A percentile compares a stretch with the other conserved stretches of the same genome.
Evolutionary conservation across 495 filamentous ascomycete species (phyloP).

Genomic region (Tirmania nivea): DNA sequence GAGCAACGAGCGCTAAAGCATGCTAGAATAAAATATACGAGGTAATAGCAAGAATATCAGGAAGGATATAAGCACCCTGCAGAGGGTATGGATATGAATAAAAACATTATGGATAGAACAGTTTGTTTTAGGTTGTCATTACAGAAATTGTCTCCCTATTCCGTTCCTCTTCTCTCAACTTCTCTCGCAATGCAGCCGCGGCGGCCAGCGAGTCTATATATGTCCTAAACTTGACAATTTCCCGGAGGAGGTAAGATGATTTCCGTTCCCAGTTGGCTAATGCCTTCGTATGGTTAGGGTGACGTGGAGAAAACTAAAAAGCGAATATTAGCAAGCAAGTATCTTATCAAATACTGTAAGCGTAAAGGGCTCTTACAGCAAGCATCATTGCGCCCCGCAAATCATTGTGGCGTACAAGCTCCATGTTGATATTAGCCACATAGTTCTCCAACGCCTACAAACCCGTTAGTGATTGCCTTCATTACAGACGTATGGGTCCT

Average conservation of each 20-base stretch:
- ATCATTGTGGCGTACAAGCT: slow-evolving; percentile 70
- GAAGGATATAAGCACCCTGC: no score
- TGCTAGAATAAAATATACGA: no score
- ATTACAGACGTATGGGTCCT: no score
- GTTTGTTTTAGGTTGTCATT: no score
- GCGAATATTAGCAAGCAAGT: background rate
- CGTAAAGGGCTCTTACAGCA: slow-evolving; percentile 31
- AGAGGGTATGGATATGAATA: no score
- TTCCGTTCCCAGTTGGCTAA: slow-evolving; percentile 96
- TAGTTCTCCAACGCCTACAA: slow-evolving; percentile 44
- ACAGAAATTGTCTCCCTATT: background rate
- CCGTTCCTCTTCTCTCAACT: slow-evolving; percentile 24
- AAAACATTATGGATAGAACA: no score
- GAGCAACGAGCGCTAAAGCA: no score
- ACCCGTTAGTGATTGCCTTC: no score
- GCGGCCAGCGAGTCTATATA: slow-evolving; percentile 64
- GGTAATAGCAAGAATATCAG: no score
- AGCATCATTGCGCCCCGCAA: slow-evolving; percentile 63
- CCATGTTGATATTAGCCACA: slow-evolving; percentile 66
- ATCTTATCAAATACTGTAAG: background rate
- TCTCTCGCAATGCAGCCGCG: slow-evolving; percentile 36
- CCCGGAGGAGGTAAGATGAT: slow-evolving; percentile 69
- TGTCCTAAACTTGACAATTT: slow-evolving; percentile 89
- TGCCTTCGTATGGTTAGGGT: slow-evolving; percentile 57
- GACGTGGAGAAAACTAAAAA: slow-evolving; percentile 52